Base-by-base conservation (phyloP, 2,329 filamentous ascomycete species). In the Botryotinia globosa region DNA sequence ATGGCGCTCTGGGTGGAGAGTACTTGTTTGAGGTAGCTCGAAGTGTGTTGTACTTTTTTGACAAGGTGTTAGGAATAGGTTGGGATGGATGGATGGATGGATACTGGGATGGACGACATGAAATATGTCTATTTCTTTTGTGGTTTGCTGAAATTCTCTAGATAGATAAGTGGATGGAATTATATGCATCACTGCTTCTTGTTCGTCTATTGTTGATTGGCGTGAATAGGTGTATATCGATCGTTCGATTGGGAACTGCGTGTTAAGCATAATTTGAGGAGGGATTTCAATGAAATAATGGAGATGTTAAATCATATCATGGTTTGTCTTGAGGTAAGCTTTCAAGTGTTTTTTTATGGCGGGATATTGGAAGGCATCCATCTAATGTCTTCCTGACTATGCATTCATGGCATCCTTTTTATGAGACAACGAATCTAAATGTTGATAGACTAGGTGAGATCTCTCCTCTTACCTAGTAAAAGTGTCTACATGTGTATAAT, bases 1-100 rank as follows among this genome's bases (percentile, higher is more conserved):
- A 71, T 54, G 69, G 61, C 48, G 69, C 58, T 71, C n/a, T 54
- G 25, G 34, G 48, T n/a, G 37, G 25, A 48, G 44, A 51, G 14
- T 66, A 44, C 16, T 14, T 20, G 45, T 66, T n/a, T 56, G 61
- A 44, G 37, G 29, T 71, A 67, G 48, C 37, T 56, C 10, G 20
- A 44, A 71, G 44, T 56, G 54, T 39, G 7, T 44, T 37, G n/a
- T 58, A 10, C 3, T 65, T 56, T 22, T 29, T 66, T 64, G 37
- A 32, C 32, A 63, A 51, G 42, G 68, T 42, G 25, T 64, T 71
- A 34, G 68, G 68, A 39, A 51, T 71, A 71, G 68, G 48, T 69
- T 18, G n/a, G 18, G 54, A 39, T 39, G 32, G 34, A 54, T 42
- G 65, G 48, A n/a, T n/a, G n/a, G n/a, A 67, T 45, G 44, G 34